Percentiles rank a stretch among this genome's conserved stretches.
These are phyloP conservation scores for Blakeslea trispora DNA, from an alignment of 371 early-diverging fungal genomes.

Conservation along the genomic window DNA sequence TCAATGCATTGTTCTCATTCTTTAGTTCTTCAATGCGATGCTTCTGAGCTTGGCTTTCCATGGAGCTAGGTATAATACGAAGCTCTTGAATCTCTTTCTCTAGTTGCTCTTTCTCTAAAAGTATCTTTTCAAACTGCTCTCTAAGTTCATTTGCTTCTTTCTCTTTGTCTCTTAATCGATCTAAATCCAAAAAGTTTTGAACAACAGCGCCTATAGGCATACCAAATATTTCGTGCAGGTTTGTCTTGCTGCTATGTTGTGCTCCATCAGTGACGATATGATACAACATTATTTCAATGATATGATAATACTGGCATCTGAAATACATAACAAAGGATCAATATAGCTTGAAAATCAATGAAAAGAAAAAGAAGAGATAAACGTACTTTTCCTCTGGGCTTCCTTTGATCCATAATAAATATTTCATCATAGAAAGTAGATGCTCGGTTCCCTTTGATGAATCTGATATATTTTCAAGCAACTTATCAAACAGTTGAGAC, in stretches of 20 bases:
- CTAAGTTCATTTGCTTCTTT: constrained; percentile 52
- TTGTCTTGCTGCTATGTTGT: constrained; percentile 45
- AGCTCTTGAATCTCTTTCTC: constrained; percentile 22
- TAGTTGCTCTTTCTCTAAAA: constrained; percentile 26
- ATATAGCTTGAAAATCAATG: neutral
- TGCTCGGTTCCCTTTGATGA: constrained; percentile 67
- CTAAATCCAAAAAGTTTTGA: constrained; percentile 70
- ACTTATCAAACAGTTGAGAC: constrained; percentile 64
- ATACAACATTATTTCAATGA: constrained; percentile 73
- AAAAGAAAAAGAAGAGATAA: neutral
- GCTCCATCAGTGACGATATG: constrained; percentile 81
- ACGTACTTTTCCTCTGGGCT: constrained; percentile 54
- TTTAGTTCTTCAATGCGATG: constrained; percentile 16
- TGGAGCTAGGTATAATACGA: constrained; percentile 19
- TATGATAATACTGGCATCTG: constrained; percentile 69
- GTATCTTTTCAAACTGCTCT: constrained; percentile 25
- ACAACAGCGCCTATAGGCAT: constrained; percentile 50
- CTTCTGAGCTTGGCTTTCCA: constrained; percentile 16
- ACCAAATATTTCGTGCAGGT: constrained; percentile 38
- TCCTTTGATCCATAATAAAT: constrained; percentile 75
- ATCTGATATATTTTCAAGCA: constrained; percentile 62
- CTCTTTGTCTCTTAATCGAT: constrained; percentile 58
- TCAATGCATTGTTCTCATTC: constrained; percentile 29
- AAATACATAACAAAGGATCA: neutral
- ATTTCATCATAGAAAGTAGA: constrained; percentile 68